Percentiles rank a stretch among this genome's conserved stretches.
These are phyloP conservation scores for Desmodesmus armatus DNA, from an alignment of 139 green algal species.

Conservation along the genomic window DNA sequence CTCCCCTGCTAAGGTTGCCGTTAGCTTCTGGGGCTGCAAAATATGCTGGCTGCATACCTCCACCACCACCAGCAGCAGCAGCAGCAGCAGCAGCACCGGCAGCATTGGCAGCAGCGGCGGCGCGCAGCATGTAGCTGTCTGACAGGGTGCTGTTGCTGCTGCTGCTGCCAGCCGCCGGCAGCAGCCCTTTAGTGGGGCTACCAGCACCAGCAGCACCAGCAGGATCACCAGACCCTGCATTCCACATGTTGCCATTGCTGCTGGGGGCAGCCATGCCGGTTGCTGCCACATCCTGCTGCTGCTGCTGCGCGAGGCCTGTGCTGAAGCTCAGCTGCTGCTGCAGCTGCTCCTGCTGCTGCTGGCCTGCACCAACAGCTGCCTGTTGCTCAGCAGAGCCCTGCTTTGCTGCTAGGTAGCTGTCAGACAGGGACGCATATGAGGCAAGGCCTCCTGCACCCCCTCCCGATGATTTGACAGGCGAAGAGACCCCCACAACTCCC, in stretches of 20 bases:
- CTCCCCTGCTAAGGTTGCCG: neutral
- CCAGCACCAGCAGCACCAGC: neutral
- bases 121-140: neutral
- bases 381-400: neutral
- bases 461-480: no score
- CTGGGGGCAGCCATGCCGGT: neutral
- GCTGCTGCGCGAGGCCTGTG: no score
- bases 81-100: neutral
- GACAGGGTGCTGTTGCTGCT: neutral
- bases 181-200: neutral
- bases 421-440: slow-evolving; percentile 18
- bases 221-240: neutral
- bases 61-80: neutral
- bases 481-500: neutral
- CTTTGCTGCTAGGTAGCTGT: slow-evolving; percentile 28
- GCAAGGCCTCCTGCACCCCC: no score
- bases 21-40: no score
- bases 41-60: neutral
- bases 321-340: neutral
- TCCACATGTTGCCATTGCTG: neutral
- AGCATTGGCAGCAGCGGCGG: neutral
- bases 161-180: neutral
- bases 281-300: slow-evolving; percentile 10
- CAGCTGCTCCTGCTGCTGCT: slow-evolving; percentile 9
- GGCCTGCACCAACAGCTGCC: neutral